These are phyloP conservation scores for Bipolaris victoriae DNA, from an alignment of 2,329 filamentous ascomycete genomes.

Conservation along the genomic window DNA sequence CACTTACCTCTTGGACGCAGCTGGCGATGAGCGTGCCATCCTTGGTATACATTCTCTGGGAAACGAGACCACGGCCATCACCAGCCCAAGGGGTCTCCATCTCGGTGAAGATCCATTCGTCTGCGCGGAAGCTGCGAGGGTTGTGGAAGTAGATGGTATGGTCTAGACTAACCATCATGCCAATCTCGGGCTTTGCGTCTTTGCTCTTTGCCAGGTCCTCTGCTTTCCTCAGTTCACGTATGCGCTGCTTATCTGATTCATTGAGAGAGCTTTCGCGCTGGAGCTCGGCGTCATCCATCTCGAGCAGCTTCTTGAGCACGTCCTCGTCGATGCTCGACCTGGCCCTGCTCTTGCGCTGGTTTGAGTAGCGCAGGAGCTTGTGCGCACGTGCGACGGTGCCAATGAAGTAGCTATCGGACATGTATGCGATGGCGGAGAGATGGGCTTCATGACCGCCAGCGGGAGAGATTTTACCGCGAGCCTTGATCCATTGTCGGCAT, in stretches of 20 bases:
- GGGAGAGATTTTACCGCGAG: conserved; percentile 74
- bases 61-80: conserved; percentile 76
- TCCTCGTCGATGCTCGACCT: conserved; percentile 52
- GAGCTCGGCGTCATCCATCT: conserved; percentile 53
- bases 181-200: conserved; percentile 63
- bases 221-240: conserved; percentile 46
- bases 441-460: conserved; percentile 80
- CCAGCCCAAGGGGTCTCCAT: conserved; percentile 82
- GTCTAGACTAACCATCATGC: conserved; percentile 86
- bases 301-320: conserved; percentile 53
- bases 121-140: conserved; percentile 57
- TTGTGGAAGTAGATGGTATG: conserved; percentile 67
- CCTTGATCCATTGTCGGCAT: conserved; percentile 72
- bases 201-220: conserved; percentile 54
- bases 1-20: conserved; percentile 74
- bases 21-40: conserved; percentile 78
- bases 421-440: conserved; percentile 86
- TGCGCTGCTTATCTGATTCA: conserved; percentile 58
- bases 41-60: conserved; percentile 72
- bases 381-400: conserved; percentile 85
- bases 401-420: conserved; percentile 92
- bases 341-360: conserved; percentile 46
- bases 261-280: conserved; percentile 53
- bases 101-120: conserved; percentile 79
- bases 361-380: conserved; percentile 75